These are phyloP conservation scores for Immersiella caudata DNA, from an alignment of 495 filamentous ascomycete genomes.

Conservation along the genomic window DNA sequence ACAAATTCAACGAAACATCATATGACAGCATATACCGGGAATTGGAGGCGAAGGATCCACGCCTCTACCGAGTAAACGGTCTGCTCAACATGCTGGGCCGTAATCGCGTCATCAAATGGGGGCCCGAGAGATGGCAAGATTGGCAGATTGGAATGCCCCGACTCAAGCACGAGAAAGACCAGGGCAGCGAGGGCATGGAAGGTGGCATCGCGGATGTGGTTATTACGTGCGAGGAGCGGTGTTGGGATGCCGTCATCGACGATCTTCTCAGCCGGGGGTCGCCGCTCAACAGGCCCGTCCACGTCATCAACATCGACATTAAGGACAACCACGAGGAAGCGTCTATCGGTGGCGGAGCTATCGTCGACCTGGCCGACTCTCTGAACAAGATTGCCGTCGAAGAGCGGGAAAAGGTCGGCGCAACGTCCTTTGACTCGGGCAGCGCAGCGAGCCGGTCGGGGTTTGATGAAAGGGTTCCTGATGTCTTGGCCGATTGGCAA, in stretches of 20 bases:
- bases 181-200: slow-evolving; percentile 78
- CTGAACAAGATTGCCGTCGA: slow-evolving; percentile 80
- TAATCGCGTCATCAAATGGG: slow-evolving; percentile 89
- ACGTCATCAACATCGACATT: slow-evolving; percentile 98
- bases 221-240: slow-evolving; percentile 96
- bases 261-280: slow-evolving; percentile 84
- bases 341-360: slow-evolving; percentile 84
- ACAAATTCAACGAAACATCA: slow-evolving; percentile 92
- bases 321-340: slow-evolving; percentile 98
- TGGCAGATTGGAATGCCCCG: slow-evolving; percentile 89
- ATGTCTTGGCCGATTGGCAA: slow-evolving; percentile 94
- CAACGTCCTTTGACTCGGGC: slow-evolving; percentile 68
- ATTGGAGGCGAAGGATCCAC: slow-evolving; percentile 78
- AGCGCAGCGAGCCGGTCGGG: slow-evolving; percentile 65
- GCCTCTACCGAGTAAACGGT: slow-evolving; percentile 89
- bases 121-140: slow-evolving; percentile 97
- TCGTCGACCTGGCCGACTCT: slow-evolving; percentile 85
- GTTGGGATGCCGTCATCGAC: slow-evolving; percentile 98
- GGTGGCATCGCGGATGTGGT: slow-evolving; percentile 92
- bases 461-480: slow-evolving; percentile 93
- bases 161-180: slow-evolving; percentile 62
- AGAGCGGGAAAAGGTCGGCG: slow-evolving; percentile 68
- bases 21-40: slow-evolving; percentile 93
- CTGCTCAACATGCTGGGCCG: slow-evolving; percentile 93
- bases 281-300: slow-evolving; percentile 84